A percentile compares a stretch with the other conserved stretches of the same genome.
Evolutionary conservation across 495 filamentous ascomycete genomes (phyloP).

Genomic region (Penicillium coprophilum): DNA sequence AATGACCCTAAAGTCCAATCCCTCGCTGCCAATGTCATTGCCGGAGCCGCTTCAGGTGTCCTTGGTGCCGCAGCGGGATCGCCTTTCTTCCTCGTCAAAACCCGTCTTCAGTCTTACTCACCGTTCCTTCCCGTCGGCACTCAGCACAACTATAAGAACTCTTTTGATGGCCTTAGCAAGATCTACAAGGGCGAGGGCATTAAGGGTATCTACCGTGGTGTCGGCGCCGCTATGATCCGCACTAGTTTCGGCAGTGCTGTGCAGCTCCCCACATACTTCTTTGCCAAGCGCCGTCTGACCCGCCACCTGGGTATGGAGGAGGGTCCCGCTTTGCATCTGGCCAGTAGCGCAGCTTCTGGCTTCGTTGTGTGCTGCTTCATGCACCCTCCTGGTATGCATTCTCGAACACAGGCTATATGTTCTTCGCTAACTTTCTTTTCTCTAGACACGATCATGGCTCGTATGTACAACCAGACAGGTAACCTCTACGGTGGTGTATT

Average conservation of each 20-base stretch:
- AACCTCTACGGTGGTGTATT: constrained; percentile 91
- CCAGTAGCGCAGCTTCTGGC: constrained; percentile 84
- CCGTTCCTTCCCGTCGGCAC: constrained; percentile 94
- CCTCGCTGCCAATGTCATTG: constrained; percentile 87
- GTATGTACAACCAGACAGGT: constrained; percentile 98
- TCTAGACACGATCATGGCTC: constrained; percentile 94
- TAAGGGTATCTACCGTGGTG: constrained; percentile 80
- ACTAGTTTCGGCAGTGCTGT: constrained; percentile 95
- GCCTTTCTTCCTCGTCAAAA: constrained; percentile 99
- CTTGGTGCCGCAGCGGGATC: constrained; percentile 88
- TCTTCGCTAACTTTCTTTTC: constrained; percentile 19
- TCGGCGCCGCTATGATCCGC: constrained; percentile 92
- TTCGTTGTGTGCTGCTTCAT: constrained; percentile 98
- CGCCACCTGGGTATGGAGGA: constrained; percentile 86
- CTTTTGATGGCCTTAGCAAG: constrained; percentile 73
- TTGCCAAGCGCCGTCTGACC: constrained; percentile 83
- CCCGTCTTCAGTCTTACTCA: constrained; percentile 89
- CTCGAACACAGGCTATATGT: neutral
- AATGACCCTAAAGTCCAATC: constrained; percentile 72
- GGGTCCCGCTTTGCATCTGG: constrained; percentile 82
- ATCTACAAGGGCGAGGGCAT: constrained; percentile 79
- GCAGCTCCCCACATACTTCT: constrained; percentile 97
- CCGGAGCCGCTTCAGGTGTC: constrained; percentile 82
- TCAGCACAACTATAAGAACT: constrained; percentile 88
- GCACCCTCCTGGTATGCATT: constrained; percentile 81